A percentile compares a stretch with the other conserved stretches of the same genome.
phyloP scores from a whole-genome alignment of 2,329 filamentous ascomycete species.

The Sporothrix pseudoabietina region DNA sequence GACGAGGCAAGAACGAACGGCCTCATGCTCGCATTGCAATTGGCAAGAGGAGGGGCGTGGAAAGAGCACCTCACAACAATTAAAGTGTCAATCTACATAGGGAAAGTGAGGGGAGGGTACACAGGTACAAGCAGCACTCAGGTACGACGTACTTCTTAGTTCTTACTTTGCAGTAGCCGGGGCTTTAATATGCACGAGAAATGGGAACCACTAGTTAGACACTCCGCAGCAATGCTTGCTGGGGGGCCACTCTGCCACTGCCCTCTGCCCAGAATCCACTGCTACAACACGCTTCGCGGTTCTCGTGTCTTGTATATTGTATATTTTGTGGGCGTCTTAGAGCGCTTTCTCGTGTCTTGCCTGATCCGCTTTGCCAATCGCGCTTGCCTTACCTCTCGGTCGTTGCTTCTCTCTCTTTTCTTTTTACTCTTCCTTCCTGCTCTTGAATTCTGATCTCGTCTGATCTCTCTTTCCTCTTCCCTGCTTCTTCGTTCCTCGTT shows the following conservation, averaged over 20 bases:
- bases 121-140: not conserved
- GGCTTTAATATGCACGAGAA: conserved; percentile 31
- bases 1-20: not conserved
- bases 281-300: conserved; percentile 36
- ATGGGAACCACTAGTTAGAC: conserved; percentile 30
- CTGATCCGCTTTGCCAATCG: conserved; percentile 26
- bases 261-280: conserved; percentile 21
- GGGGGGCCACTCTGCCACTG: conserved; percentile 1
- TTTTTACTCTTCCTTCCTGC: conserved; percentile 15
- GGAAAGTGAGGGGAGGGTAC: conserved; percentile 13
- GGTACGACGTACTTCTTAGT: no score
- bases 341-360: conserved; percentile 33
- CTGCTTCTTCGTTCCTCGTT: conserved; percentile 27
- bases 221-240: conserved; percentile 20
- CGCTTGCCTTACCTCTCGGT: conserved; percentile 26
- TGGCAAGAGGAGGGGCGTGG: not conserved
- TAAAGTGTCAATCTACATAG: conserved; percentile 2
- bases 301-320: conserved; percentile 34
- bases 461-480: conserved; percentile 22
- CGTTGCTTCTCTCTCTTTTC: conserved; percentile 12
- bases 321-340: conserved; percentile 32
- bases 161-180: not conserved
- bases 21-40: not conserved
- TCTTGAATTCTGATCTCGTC: conserved; percentile 4
- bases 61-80: not conserved